Percentiles rank a stretch among this genome's conserved stretches.
phyloP scores from a whole-genome alignment of 2,329 filamentous ascomycete genomes.

The Cordyceps cicadae region DNA sequence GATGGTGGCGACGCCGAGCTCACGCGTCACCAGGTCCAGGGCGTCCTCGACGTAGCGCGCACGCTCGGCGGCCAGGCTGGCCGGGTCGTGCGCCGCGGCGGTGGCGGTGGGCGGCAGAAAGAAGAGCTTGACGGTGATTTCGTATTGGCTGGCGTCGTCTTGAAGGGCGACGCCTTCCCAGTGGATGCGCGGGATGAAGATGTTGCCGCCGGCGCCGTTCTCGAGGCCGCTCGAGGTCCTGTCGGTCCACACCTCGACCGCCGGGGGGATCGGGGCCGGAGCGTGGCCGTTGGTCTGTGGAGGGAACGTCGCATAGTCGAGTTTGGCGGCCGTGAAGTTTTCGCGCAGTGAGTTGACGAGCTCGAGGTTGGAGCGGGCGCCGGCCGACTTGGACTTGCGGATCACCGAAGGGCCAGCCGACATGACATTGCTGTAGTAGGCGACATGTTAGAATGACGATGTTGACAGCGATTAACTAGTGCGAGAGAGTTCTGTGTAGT shows the following conservation, averaged over 20 bases:
- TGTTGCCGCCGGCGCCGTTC: constrained; percentile 39
- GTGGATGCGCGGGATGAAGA: constrained; percentile 74
- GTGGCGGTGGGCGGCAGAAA: constrained; percentile 61
- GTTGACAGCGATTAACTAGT: neutral
- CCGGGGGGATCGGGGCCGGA: constrained; percentile 22
- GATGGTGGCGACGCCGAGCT: constrained; percentile 66
- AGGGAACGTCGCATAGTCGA: constrained; percentile 40
- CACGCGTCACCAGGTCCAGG: constrained; percentile 68
- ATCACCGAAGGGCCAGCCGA: constrained; percentile 75
- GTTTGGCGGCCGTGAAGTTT: constrained; percentile 70
- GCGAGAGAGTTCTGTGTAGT: neutral
- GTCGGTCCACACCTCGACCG: constrained; percentile 58
- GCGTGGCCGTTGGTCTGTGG: constrained; percentile 22
- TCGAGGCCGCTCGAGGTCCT: constrained; percentile 17
- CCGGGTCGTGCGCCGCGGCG: constrained; percentile 47
- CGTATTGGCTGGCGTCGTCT: constrained; percentile 79
- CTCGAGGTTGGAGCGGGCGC: constrained; percentile 82
- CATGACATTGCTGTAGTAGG: constrained; percentile 62
- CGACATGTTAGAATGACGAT: neutral
- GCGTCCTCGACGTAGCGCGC: constrained; percentile 68
- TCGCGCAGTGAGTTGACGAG: constrained; percentile 79
- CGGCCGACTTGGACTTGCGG: constrained; percentile 57
- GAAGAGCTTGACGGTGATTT: constrained; percentile 93
- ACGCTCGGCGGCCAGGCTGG: constrained; percentile 55
- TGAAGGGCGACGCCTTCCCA: constrained; percentile 65